Conservation (phyloP, 2,329 filamentous ascomycete genomes). For the Calcarisporium arbuscula region DNA sequence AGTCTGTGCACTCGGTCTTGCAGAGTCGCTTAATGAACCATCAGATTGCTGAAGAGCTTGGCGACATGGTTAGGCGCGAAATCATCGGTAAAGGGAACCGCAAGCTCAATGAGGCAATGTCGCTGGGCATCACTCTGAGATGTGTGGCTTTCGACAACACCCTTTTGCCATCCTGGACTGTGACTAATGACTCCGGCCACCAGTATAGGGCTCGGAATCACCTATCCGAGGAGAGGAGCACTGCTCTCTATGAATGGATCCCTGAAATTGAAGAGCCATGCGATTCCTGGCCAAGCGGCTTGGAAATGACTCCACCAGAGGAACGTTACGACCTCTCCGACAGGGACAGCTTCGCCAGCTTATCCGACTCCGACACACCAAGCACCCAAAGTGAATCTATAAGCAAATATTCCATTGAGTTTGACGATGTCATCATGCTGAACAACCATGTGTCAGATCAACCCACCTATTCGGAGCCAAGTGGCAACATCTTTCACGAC, state of each 20-base stretch:
- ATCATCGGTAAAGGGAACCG: slow-evolving; percentile 20
- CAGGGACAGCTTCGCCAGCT: slow-evolving; percentile 5
- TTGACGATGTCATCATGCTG: slow-evolving; percentile 10
- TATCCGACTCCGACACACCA: too few relatives aligned
- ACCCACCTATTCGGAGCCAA: slow-evolving; percentile 14
- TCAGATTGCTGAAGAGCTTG: slow-evolving; percentile 13
- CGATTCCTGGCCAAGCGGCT: too few relatives aligned
- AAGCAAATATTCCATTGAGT: too few relatives aligned
- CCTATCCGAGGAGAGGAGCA: background rate
- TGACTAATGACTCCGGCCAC: background rate
- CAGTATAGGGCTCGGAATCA: background rate
- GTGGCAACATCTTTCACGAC: slow-evolving; percentile 12
- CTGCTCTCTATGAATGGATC: too few relatives aligned
- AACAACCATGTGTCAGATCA: slow-evolving; percentile 15
- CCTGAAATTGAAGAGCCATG: too few relatives aligned
- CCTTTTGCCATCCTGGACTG: slow-evolving; percentile 23
- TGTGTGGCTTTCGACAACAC: slow-evolving; percentile 18
- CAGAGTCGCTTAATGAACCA: slow-evolving; percentile 16
- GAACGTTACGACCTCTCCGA: slow-evolving; percentile 3
- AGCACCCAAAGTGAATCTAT: too few relatives aligned
- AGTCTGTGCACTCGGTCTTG: slow-evolving; percentile 18
- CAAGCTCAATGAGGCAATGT: slow-evolving; percentile 18
- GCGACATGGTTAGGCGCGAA: slow-evolving; percentile 12
- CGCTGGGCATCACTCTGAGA: slow-evolving; percentile 12
- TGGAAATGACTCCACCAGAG: background rate